Conservation (phyloP, 2,329 filamentous ascomycete genomes). For the Arthrinium phaeospermum region DNA sequence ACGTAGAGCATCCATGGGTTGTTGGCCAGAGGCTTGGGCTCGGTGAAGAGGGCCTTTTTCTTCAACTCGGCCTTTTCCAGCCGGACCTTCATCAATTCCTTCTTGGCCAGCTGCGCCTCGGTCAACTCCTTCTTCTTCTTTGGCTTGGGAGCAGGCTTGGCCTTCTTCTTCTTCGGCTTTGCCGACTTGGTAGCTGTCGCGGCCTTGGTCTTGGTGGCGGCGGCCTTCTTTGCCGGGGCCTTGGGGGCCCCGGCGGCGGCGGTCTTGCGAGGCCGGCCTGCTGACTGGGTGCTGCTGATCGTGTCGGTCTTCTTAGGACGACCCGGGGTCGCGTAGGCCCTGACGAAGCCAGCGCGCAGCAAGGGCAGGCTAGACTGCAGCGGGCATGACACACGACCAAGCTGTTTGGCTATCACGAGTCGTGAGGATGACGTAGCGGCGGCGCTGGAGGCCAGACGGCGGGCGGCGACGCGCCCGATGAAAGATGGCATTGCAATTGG, state of each 20-base stretch:
- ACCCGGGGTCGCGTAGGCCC: constrained; percentile 28
- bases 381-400: constrained; percentile 28
- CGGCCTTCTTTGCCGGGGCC: constrained; percentile 27
- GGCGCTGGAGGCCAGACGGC: constrained; percentile 37
- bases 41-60: constrained; percentile 47
- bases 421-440: constrained; percentile 22
- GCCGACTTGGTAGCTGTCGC: constrained; percentile 32
- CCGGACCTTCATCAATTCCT: constrained; percentile 30
- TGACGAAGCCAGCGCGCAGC: constrained; percentile 22
- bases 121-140: constrained; percentile 34
- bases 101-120: constrained; percentile 22
- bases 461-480: constrained; percentile 46
- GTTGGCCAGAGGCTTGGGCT: constrained; percentile 42
- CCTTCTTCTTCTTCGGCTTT: constrained; percentile 28
- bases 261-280: constrained; percentile 34
- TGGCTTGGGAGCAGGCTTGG: constrained; percentile 33
- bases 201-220: constrained; percentile 28
- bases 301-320: constrained; percentile 24
- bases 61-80: constrained; percentile 40
- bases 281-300: constrained; percentile 23
- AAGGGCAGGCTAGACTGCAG: constrained; percentile 17
- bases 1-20: constrained; percentile 47
- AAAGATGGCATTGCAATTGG: constrained; percentile 46
- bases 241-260: constrained; percentile 22
- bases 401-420: constrained; percentile 29